Base-by-base conservation (phyloP, 441 rosid species). In the Gossypium trilobum region DNA sequence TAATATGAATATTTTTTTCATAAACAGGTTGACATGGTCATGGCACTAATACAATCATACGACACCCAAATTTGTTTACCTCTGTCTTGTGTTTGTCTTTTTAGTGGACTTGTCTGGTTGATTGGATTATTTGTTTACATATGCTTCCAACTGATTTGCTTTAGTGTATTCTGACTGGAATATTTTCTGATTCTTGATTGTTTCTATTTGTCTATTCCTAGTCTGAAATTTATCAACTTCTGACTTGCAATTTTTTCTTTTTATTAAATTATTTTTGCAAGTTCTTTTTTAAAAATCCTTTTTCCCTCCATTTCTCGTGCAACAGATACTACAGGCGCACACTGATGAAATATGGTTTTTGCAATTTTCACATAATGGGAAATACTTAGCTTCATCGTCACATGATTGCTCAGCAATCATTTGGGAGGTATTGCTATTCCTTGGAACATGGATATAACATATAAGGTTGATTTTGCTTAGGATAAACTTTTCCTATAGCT, bases 361-460 rank as follows among this genome's bases (percentile, higher is more conserved):
- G 82, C 80, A 85, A 78, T 90, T 88, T 84, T 90, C 96, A 66
- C 93, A 88, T 74, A 82, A 82, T 77, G 96, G 96, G 60, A 85
- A 78, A 76, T 87, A 82, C 77, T 78, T 90, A 64, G 96, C 96
- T 76, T 90, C 93, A 23, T 73, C 93, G 23, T 88, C 96, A 20
- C 78, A 39, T 46, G 96, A 90, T 77, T 79, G 57, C 1, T 73
- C 88, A 42, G 85, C 88, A 55, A 86, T 90, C 72, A 84, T 88
- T 79, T 88, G 91, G 92, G 92, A 88, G 95, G 95, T 86, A 84
- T 33, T 70, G 17, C 42, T 70, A 31, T 64, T 73, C 61, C 57
- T 62, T 33, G 36, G 58, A 56, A 46, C 59, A 51, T 39, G 36
- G 52, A 20, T 55, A 22, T 23, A 67, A 23, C 23, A 23, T 44